These are phyloP conservation scores for Rhytidiadelphus loreus DNA, from an alignment of 225 moss, liverwort and hornwort genomes.

Conservation along the genomic window DNA sequence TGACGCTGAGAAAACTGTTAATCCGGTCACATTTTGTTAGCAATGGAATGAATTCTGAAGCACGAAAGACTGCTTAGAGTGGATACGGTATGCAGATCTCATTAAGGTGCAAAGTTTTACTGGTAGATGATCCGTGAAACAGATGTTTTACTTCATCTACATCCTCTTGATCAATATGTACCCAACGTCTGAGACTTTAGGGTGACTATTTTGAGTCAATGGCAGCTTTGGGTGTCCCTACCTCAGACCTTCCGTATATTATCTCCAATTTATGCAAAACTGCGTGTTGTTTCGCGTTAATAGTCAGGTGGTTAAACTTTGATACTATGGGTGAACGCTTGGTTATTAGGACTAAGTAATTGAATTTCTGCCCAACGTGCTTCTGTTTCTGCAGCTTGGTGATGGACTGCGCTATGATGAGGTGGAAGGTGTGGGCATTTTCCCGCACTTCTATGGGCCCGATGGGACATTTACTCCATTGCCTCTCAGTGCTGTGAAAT, in stretches of 20 bases:
- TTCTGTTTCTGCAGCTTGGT: conserved; percentile 20
- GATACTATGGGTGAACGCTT: background rate
- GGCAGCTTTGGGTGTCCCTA: background rate
- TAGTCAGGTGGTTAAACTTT: background rate
- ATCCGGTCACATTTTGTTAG: background rate
- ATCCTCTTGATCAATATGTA: background rate
- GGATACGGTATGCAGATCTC: background rate
- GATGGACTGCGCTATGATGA: conserved; percentile 41
- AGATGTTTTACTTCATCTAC: background rate
- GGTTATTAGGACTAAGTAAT: background rate
- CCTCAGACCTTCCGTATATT: background rate
- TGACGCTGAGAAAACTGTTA: background rate
- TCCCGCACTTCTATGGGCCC: conserved; percentile 57
- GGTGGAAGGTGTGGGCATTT: conserved; percentile 21
- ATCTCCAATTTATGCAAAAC: background rate
- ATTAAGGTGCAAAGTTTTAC: background rate
- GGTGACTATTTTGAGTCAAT: background rate
- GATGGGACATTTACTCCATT: conserved; percentile 16
- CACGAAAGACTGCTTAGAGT: background rate
- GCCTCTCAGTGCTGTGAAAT: conserved; percentile 22
- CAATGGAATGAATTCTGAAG: background rate
- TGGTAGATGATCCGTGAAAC: background rate
- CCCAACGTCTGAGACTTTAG: background rate
- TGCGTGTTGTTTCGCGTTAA: background rate
- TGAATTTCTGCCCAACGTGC: background rate